Evolutionary conservation across 192 early-diverging fungal genomes (phyloP).

Genomic region (Rhizophagus sp.): DNA sequence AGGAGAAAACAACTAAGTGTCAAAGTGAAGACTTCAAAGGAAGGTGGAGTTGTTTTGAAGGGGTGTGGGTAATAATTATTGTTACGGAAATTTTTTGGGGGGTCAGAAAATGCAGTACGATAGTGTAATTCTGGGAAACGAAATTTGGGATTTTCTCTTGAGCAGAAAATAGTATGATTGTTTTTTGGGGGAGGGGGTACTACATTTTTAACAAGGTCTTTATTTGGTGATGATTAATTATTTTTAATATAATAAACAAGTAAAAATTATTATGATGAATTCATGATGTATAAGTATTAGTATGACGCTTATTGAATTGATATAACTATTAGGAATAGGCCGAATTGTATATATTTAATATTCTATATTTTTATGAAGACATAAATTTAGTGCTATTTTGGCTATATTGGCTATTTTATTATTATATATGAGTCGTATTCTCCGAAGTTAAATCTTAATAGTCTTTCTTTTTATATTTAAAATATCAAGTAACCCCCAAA

Average conservation of each 20-base stretch:
- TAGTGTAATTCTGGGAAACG: not conserved
- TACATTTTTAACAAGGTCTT: not conserved
- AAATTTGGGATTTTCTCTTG: not conserved
- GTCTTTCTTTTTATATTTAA: too few relatives aligned
- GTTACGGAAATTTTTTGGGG: slow-evolving; percentile 18
- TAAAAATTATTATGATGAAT: too few relatives aligned
- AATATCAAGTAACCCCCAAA: not conserved
- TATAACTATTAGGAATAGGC: too few relatives aligned
- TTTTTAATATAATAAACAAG: not conserved
- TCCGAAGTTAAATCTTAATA: too few relatives aligned
- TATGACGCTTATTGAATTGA: too few relatives aligned
- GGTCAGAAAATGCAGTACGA: not conserved
- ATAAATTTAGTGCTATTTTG: too few relatives aligned
- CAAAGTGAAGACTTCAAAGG: slow-evolving; percentile 16
- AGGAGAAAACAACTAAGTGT: slow-evolving; percentile 2
- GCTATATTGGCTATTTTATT: too few relatives aligned
- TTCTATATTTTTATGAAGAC: too few relatives aligned
- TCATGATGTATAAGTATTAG: too few relatives aligned
- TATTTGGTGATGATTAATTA: not conserved
- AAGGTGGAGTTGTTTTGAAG: slow-evolving; percentile 15
- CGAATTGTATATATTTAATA: too few relatives aligned
- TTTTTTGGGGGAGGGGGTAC: not conserved
- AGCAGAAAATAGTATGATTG: too few relatives aligned
- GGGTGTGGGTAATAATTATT: slow-evolving; percentile 24
- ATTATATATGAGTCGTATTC: too few relatives aligned